Percentiles rank a stretch among this genome's conserved stretches.
Conservation (phyloP, 2,329 filamentous ascomycete species). For the Pseudogymnoascus sp. region DNA sequence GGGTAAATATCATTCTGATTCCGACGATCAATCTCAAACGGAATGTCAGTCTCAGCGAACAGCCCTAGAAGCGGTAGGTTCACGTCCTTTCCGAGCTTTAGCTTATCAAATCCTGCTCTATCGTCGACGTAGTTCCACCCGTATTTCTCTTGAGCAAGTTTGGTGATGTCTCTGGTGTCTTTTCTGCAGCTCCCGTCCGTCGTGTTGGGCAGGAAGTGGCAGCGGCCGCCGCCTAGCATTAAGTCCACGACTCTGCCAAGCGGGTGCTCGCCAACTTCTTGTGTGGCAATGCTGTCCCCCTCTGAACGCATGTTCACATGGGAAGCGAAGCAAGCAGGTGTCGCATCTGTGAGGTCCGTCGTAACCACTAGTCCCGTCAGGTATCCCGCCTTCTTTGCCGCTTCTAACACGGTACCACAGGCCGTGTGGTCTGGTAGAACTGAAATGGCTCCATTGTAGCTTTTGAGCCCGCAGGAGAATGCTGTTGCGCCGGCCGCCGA, state of each 20-base stretch:
- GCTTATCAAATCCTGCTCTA: constrained; percentile 64
- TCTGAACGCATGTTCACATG: constrained; percentile 74
- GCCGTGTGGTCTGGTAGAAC: constrained; percentile 76
- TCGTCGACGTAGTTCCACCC: constrained; percentile 73
- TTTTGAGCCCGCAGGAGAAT: constrained; percentile 87
- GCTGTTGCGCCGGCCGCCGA: constrained; percentile 95
- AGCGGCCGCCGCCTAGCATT: constrained; percentile 86
- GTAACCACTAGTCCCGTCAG: constrained; percentile 91
- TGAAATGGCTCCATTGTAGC: constrained; percentile 93
- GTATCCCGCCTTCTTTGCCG: constrained; percentile 85
- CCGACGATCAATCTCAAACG: constrained; percentile 85
- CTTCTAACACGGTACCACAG: constrained; percentile 88
- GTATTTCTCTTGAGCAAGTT: constrained; percentile 61
- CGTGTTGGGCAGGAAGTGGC: constrained; percentile 82
- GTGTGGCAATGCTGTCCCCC: constrained; percentile 84
- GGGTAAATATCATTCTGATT: constrained; percentile 74
- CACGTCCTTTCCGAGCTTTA: constrained; percentile 57
- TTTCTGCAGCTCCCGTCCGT: constrained; percentile 71
- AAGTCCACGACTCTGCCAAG: constrained; percentile 83
- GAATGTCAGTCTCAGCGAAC: constrained; percentile 74
- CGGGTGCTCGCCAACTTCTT: constrained; percentile 82
- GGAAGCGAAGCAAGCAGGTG: constrained; percentile 86
- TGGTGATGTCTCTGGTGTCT: constrained; percentile 69
- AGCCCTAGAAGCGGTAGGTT: constrained; percentile 79
- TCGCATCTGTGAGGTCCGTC: constrained; percentile 90